Percentiles rank a stretch among this genome's conserved stretches.
Evolutionary conservation across 192 early-diverging fungal species (phyloP).

Genomic region (Rhizophagus clarus): DNA sequence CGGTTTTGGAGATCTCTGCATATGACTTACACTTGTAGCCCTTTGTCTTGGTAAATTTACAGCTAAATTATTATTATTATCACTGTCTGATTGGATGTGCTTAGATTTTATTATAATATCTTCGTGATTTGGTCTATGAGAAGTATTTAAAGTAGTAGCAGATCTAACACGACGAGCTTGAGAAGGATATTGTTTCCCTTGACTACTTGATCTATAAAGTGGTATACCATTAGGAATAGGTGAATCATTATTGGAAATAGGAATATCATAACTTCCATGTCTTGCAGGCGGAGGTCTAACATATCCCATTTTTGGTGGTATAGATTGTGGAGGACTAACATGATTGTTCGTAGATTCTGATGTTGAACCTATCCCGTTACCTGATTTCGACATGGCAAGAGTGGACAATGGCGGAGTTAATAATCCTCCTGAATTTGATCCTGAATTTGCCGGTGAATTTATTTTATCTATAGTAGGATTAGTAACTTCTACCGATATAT

Average conservation of each 20-base stretch:
- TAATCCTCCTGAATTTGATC: conserved; percentile 9
- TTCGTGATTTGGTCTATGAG: conserved; percentile 37
- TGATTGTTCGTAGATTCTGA: neutral
- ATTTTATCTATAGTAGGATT: neutral
- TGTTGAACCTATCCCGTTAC: neutral
- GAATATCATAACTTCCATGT: conserved; percentile 19
- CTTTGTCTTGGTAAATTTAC: neutral
- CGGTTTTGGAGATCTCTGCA: conserved; percentile 1
- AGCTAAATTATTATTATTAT: conserved; percentile 1
- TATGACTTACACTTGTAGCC: conserved; percentile 1
- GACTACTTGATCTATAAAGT: conserved; percentile 7
- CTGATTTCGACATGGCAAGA: neutral
- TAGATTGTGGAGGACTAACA: neutral
- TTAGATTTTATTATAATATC: conserved; percentile 45
- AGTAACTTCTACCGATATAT: neutral
- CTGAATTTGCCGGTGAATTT: neutral
- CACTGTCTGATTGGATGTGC: conserved; percentile 31
- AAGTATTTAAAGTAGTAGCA: conserved; percentile 43
- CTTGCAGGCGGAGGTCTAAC: neutral
- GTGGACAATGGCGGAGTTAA: conserved; percentile 11
- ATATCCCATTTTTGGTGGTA: neutral
- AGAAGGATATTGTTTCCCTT: conserved; percentile 5
- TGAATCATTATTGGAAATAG: neutral
- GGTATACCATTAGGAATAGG: neutral
- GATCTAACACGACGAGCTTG: conserved; percentile 40